Base-by-base conservation (phyloP, 1,139 yeast genomes). In the Protomyces pachydermus region DNA sequence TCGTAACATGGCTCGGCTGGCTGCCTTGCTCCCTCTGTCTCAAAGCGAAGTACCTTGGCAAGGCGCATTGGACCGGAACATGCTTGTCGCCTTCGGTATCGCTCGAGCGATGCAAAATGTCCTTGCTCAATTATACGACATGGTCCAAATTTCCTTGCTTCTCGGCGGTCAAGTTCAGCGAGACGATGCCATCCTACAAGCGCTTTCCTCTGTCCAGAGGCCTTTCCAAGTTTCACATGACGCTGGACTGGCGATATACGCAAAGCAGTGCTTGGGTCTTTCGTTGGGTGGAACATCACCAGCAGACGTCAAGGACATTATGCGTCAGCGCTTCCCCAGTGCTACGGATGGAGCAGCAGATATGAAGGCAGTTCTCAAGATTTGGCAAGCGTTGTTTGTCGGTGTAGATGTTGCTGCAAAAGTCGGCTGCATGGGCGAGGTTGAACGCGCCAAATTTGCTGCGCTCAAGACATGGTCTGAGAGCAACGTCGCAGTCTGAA, bases 21-120 rank as follows among this genome's bases (percentile, higher is more conserved):
- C 87, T 50, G 78, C 86, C 1, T 77, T 86, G 54, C 80, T 82
- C 66, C 80, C 79, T 67, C 76, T 85, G 52, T 78, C 81, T 23
- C 83, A 84, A 68, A 77, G 75, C 28, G 85, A 87, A 3, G 80
- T 82, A 42, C 84, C 84, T 67, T 82, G 85, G 72, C 82, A 83
- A 65, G 93, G 93, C 0, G 91, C 93, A 3, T 77, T 87, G 53
- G 86, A 88, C 28, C 80, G 87, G 67, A 80, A 81, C 62, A 77
- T 88, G 45, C 76, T 87, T 64, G 79, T 82, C 53, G 88, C 87
- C 72, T 82, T 93, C 72, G 86, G 91, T 16, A 84, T 85, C 66
- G 74, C 86, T 60, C 80, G 84, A 65, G 82, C 82, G 61, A 75
- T 87, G 58, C 79, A 80, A 45, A 75, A 75, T 20, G 80, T 80